Base-by-base conservation (phyloP, 1,139 yeast genomes). In the Arxiozyma slooffiae region DNA sequence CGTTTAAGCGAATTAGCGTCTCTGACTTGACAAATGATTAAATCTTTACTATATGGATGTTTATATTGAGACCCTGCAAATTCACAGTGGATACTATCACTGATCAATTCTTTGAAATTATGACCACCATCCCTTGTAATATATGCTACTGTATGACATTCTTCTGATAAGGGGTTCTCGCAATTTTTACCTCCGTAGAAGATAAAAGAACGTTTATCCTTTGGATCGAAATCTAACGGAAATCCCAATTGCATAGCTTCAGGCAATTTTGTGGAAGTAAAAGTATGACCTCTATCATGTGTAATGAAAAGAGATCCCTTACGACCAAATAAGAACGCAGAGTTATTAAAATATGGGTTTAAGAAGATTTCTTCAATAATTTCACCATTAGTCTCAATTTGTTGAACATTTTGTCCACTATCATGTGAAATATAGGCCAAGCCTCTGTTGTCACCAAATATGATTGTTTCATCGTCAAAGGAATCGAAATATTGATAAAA, bases 171-270 rank as follows among this genome's bases (percentile, higher is more conserved):
- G 8, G 70, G 62, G 20, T 67, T 61, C 9, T 73, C 77, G 64
- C 95, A 85, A 23, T 75, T 73, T 46, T 75, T 75, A 47, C 77
- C 77, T 1, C 92, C 87, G 59, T 79, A 78, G 77, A 85, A 84
- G 24, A 90, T 80, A 55, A 87, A 78, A 64, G 80, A 75, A n/a
- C 76, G 67, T 0, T 77, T 60, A 51, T 79, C 73, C 1, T 67
- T 67, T 38, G 80, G 79, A 64, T 82, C 74, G 82, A 90, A 17
- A 77, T 70, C 54, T 82, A 68, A 43, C 53, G 75, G 70, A 61
- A 67, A 59, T 3, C 72, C 73, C 44, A 67, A 56, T 24, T 66
- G 63, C 49, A 72, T 68, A 16, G 78, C 70, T 36, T 72, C 69
- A 2, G 97, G 96, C 0, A 80, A 70, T 9, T 68, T 56, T 38